Percentiles rank a stretch among this genome's conserved stretches.
phyloP scores from a whole-genome alignment of 495 filamentous ascomycete species.

The Eremomyces bilateralis region DNA sequence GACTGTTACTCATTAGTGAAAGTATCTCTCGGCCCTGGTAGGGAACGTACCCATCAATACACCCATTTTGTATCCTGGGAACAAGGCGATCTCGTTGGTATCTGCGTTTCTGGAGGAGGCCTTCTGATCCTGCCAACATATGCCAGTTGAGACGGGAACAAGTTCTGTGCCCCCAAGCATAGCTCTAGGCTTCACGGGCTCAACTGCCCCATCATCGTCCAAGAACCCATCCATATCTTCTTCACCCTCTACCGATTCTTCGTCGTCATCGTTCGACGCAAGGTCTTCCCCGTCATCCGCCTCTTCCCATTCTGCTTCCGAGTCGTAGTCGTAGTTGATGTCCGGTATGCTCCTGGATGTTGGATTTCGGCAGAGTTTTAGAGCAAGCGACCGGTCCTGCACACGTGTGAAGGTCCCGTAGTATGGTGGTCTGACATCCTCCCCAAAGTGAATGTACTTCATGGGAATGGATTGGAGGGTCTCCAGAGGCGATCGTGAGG shows the following conservation, averaged over 20 bases:
- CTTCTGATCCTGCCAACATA: conserved; percentile 54
- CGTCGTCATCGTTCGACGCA: conserved; percentile 61
- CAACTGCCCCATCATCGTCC: conserved; percentile 34
- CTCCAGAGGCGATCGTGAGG: conserved; percentile 21
- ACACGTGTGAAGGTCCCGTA: conserved; percentile 56
- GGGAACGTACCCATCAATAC: conserved; percentile 40
- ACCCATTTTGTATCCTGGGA: conserved; percentile 42
- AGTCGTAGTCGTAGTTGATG: conserved; percentile 87
- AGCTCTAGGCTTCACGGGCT: conserved; percentile 17
- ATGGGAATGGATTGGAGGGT: conserved; percentile 40
- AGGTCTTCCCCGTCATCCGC: conserved; percentile 62
- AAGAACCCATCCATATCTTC: conserved; percentile 58
- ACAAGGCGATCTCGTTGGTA: conserved; percentile 21
- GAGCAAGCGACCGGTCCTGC: conserved; percentile 25
- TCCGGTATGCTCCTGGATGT: conserved; percentile 37
- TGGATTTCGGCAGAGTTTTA: conserved; percentile 47
- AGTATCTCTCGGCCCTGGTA: conserved; percentile 4
- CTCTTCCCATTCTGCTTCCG: conserved; percentile 86
- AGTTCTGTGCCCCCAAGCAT: conserved; percentile 41
- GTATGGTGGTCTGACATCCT: conserved; percentile 84
- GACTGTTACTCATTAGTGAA: conserved; percentile 14
- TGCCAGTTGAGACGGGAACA: conserved; percentile 50
- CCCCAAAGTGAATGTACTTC: conserved; percentile 60
- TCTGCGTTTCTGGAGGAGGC: conserved; percentile 23
- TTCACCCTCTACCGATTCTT: conserved; percentile 34